A percentile compares a stretch with the other conserved stretches of the same genome.
Evolutionary conservation across 805 yeast genomes (phyloP).

Genomic region (Candida tibetensis): DNA sequence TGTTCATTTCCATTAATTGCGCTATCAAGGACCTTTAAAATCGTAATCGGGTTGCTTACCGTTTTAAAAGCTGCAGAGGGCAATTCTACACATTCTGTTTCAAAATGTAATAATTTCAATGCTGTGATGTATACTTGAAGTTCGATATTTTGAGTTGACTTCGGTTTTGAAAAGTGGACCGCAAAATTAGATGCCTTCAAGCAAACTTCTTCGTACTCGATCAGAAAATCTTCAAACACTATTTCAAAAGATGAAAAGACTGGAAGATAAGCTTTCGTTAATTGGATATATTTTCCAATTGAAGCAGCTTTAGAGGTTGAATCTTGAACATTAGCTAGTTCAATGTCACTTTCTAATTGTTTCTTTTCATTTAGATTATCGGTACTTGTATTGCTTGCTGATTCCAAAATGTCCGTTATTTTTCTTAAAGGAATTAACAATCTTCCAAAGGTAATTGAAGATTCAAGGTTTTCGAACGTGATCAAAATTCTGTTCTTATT

Average conservation of each 20-base stretch:
- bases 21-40: constrained; percentile 19
- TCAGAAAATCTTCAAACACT: constrained; percentile 26
- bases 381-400: not conserved
- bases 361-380: too few species aligned
- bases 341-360: not conserved
- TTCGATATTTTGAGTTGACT: constrained; percentile 8
- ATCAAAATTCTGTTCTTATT: constrained; percentile 9
- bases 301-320: not conserved
- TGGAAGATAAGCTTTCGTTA: not conserved
- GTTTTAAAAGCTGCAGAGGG: constrained; percentile 33
- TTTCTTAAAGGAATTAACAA: constrained; percentile 9
- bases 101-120: constrained; percentile 26
- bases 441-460: constrained; percentile 10
- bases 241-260: constrained; percentile 3
- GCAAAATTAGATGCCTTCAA: constrained; percentile 21
- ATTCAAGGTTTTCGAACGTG: constrained; percentile 13
- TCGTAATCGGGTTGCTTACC: constrained; percentile 20
- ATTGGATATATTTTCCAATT: not conserved
- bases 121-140: constrained; percentile 27
- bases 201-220: constrained; percentile 16
- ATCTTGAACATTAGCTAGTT: not conserved
- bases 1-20: not conserved
- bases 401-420: not conserved
- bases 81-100: constrained; percentile 30
- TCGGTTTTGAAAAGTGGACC: constrained; percentile 13